phyloP scores from a whole-genome alignment of 306 rosid species.

The Biancaea sappan region DNA sequence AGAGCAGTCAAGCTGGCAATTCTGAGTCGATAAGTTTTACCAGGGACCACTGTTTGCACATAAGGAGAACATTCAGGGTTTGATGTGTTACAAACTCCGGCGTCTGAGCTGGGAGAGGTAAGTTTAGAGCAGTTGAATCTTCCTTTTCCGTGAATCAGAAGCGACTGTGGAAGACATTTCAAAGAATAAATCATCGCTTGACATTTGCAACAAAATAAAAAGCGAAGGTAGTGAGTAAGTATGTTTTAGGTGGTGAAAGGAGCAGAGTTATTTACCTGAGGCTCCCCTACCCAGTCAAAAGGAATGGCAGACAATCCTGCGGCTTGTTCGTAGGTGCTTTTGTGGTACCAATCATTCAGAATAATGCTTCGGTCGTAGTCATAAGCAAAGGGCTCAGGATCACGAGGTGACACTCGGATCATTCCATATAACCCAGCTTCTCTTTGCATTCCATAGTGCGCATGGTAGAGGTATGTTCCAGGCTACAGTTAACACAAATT shows the following conservation, averaged over 20 bases:
- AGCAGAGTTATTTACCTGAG: slow-evolving; percentile 53
- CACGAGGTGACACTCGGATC: slow-evolving; percentile 63
- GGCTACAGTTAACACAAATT: slow-evolving; percentile 44
- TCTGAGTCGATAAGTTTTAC: slow-evolving; percentile 72
- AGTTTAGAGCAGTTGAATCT: slow-evolving; percentile 65
- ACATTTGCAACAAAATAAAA: not conserved
- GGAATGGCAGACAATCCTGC: slow-evolving; percentile 59
- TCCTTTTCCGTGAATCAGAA: slow-evolving; percentile 84
- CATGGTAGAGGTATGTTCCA: slow-evolving; percentile 84
- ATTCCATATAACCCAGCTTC: slow-evolving; percentile 78
- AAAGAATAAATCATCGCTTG: not conserved
- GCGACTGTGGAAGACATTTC: slow-evolving; percentile 53
- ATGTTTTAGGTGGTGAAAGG: not conserved
- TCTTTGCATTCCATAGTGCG: slow-evolving; percentile 96
- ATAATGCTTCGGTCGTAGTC: slow-evolving; percentile 77
- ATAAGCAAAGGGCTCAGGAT: slow-evolving; percentile 75
- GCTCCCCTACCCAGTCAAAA: slow-evolving; percentile 70
- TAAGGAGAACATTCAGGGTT: slow-evolving; percentile 71
- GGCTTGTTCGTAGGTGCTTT: slow-evolving; percentile 65
- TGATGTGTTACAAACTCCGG: slow-evolving; percentile 52
- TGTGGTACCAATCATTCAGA: slow-evolving; percentile 85
- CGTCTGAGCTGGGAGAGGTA: slow-evolving; percentile 33
- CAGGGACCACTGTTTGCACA: slow-evolving; percentile 54
- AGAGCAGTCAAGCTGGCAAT: slow-evolving; percentile 71
- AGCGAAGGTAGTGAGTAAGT: not conserved